A percentile compares a stretch with the other conserved stretches of the same genome.
These are phyloP conservation scores for Solanum neorickii DNA, from an alignment of 257 asterid genomes.

Conservation along the genomic window DNA sequence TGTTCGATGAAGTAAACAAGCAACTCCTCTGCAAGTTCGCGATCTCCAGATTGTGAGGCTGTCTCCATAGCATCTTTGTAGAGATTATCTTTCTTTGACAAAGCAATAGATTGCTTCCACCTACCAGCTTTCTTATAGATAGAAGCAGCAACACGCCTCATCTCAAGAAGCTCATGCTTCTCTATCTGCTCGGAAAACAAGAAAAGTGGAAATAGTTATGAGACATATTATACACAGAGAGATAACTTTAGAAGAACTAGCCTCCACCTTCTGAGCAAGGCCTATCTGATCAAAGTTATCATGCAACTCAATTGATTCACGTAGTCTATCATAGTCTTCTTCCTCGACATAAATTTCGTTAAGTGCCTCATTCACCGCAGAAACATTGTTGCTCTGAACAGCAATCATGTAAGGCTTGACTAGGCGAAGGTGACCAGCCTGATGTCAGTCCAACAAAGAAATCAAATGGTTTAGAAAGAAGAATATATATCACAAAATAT, in stretches of 20 bases:
- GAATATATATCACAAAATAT: background rate
- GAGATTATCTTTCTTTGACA: constrained; percentile 92
- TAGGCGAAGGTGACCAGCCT: constrained; percentile 95
- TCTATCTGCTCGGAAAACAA: constrained; percentile 53
- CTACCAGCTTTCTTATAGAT: constrained; percentile 98
- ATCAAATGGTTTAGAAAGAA: constrained; percentile 8
- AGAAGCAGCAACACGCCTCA: constrained; percentile 99
- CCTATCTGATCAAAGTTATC: constrained; percentile 98
- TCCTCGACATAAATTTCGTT: constrained; percentile 95
- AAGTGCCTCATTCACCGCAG: constrained; percentile 97
- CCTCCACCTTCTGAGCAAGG: constrained; percentile 87
- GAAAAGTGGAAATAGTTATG: background rate
- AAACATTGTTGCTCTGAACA: constrained; percentile 94
- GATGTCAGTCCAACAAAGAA: constrained; percentile 10
- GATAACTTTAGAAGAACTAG: background rate
- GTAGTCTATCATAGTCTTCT: constrained; percentile 93
- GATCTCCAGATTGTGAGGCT: constrained; percentile 98
- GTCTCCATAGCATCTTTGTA: constrained; percentile 99
- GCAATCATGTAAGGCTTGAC: constrained; percentile 99
- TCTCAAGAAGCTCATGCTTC: constrained; percentile 99
- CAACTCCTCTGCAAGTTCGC: constrained; percentile 99
- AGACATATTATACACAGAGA: constrained; percentile 1
- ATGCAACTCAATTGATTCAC: constrained; percentile 89
- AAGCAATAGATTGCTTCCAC: constrained; percentile 94
- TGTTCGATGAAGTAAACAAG: constrained; percentile 92